Evolutionary conservation across 768 basidiomycete genomes (phyloP).

Genomic region (Dioszegia aurantiaca): DNA sequence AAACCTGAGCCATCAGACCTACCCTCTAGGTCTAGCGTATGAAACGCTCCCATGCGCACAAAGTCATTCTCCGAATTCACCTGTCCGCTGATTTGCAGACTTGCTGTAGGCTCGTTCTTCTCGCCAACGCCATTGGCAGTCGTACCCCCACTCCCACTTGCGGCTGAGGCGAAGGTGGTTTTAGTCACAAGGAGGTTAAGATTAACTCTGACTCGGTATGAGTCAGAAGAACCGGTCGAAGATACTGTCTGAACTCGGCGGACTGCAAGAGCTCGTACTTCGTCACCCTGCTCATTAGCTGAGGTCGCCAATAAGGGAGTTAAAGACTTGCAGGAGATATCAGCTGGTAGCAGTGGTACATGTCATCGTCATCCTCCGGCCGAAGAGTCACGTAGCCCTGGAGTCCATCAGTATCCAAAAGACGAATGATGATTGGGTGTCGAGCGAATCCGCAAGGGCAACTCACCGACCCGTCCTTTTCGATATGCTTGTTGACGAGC

Average conservation of each 20-base stretch:
- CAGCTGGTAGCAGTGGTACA: conserved; percentile 99
- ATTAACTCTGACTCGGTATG: conserved; percentile 76
- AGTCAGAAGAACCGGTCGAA: conserved; percentile 88
- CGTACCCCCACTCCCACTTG: conserved; percentile 52
- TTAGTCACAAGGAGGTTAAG: conserved; percentile 78
- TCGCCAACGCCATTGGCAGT: conserved; percentile 31
- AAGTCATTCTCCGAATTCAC: conserved; percentile 82
- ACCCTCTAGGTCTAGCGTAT: conserved; percentile 86
- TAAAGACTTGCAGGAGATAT: conserved; percentile 65
- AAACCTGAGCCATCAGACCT: conserved; percentile 7
- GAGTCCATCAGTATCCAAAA: not conserved
- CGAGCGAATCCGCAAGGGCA: not conserved
- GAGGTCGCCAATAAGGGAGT: not conserved
- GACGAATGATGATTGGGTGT: not conserved
- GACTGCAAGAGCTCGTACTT: conserved; percentile 78
- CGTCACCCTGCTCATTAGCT: conserved; percentile 60
- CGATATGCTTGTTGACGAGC: conserved; percentile 73
- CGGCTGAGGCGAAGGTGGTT: conserved; percentile 69
- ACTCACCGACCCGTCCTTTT: conserved; percentile 76
- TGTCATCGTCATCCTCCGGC: conserved; percentile 97
- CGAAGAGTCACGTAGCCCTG: conserved; percentile 91
- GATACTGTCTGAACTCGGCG: conserved; percentile 88
- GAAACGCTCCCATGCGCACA: conserved; percentile 87
- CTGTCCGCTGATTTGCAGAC: conserved; percentile 80
- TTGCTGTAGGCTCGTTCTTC: conserved; percentile 47